Conservation (phyloP, 2,329 filamentous ascomycete species). For the Pseudogymnoascus sp. region DNA sequence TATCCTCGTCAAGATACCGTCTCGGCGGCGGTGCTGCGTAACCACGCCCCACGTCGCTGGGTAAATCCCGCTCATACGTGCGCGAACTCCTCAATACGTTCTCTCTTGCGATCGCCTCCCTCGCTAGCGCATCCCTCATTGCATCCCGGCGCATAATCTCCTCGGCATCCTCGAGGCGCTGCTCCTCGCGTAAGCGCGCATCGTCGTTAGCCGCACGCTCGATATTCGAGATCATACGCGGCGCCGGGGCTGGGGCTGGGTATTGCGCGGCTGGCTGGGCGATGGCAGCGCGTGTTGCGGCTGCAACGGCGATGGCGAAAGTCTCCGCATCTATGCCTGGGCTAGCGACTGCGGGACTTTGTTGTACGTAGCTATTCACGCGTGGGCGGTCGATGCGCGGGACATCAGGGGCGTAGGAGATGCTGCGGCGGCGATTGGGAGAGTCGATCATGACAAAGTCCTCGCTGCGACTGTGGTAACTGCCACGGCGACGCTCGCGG, state of each 20-base stretch:
- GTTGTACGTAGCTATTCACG: neutral
- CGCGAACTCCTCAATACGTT: neutral
- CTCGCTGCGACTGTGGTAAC: conserved; percentile 14
- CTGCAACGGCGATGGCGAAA: neutral
- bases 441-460: conserved; percentile 9
- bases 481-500: conserved; percentile 15
- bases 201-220: neutral
- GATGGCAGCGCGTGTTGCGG: neutral
- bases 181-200: neutral
- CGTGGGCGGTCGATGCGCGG: conserved; percentile 11
- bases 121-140: neutral
- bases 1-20: neutral
- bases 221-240: neutral
- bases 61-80: neutral
- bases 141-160: neutral
- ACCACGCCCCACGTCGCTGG: neutral
- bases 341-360: neutral
- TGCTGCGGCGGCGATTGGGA: neutral
- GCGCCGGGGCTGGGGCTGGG: neutral
- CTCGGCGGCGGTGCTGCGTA: neutral
- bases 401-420: conserved; percentile 17
- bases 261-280: neutral
- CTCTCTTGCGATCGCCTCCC: neutral
- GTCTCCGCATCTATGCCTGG: neutral
- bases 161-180: neutral